Evolutionary conservation across 768 basidiomycete genomes (phyloP).

Genomic region (Boletus huronensis): DNA sequence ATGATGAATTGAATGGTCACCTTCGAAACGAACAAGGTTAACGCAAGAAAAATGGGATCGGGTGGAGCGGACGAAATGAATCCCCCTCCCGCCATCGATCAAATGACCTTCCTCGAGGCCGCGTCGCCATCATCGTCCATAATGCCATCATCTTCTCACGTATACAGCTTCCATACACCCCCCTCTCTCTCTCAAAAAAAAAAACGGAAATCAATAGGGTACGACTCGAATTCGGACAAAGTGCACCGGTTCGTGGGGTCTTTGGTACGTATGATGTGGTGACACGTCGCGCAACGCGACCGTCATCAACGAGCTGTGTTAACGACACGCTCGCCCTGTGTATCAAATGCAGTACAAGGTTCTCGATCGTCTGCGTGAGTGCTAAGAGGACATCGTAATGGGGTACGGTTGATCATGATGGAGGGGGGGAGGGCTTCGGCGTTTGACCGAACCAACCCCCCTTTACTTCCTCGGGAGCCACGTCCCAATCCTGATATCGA

Average conservation of each 20-base stretch:
- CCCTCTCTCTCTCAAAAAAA: background rate
- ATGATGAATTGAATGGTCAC: background rate
- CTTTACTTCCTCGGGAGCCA: background rate
- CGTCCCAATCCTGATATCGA: background rate
- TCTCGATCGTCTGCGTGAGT: background rate
- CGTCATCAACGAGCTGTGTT: background rate
- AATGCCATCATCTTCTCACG: background rate
- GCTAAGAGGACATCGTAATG: background rate
- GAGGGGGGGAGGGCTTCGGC: too few species aligned
- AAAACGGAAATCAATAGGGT: too few species aligned
- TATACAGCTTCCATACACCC: background rate
- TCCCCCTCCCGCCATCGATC: background rate
- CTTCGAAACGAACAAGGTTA: constrained; percentile 10
- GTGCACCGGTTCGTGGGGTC: background rate
- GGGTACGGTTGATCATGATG: background rate
- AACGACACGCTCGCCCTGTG: background rate
- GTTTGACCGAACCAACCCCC: background rate
- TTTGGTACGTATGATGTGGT: background rate
- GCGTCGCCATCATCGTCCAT: background rate
- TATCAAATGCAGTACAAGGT: background rate
- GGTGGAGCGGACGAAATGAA: background rate
- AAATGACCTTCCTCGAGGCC: background rate
- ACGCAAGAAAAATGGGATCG: background rate
- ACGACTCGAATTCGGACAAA: background rate
- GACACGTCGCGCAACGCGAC: background rate